Conservation (phyloP, 2,329 filamentous ascomycete species). For the Fusarium nisikadoi region DNA sequence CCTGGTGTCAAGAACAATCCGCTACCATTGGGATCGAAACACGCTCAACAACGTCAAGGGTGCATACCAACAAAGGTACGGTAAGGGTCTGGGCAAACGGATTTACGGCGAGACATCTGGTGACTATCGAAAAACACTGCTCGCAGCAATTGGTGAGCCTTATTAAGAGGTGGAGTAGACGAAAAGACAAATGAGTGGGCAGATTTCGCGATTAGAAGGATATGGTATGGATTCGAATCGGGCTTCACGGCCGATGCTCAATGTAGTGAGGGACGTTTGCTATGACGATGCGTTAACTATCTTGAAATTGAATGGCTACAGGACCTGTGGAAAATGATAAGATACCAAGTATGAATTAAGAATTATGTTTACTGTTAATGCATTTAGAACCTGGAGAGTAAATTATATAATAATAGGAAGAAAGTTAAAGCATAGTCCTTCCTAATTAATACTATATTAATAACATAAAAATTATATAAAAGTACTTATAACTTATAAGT, state of each 20-base stretch:
- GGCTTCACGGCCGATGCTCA: conserved; percentile 23
- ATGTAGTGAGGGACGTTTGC: conserved; percentile 29
- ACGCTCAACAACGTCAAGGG: conserved; percentile 81
- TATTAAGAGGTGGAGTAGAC: conserved; percentile 15
- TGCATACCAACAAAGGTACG: conserved; percentile 79
- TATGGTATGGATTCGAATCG: not conserved
- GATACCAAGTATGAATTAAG: conserved; percentile 27
- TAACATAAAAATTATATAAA: not conserved
- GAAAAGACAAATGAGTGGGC: not conserved
- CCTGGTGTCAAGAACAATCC: conserved; percentile 80
- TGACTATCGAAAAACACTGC: conserved; percentile 80
- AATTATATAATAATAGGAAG: not conserved
- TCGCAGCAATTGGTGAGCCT: conserved; percentile 71
- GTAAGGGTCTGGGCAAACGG: conserved; percentile 72
- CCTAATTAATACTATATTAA: not conserved
- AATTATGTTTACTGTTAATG: not conserved
- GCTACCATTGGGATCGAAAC: conserved; percentile 83
- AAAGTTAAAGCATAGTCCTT: not conserved
- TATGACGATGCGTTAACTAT: conserved; percentile 11
- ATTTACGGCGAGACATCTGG: conserved; percentile 87
- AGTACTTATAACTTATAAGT: not conserved
- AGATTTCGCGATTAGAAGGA: not conserved
- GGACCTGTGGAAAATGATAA: conserved; percentile 3
- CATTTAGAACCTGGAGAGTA: not conserved
- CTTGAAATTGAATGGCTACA: conserved; percentile 9